A percentile compares a stretch with the other conserved stretches of the same genome.
These are phyloP conservation scores for Phytomonas sp. DNA, from an alignment of 208 protist species.

Conservation along the genomic window DNA sequence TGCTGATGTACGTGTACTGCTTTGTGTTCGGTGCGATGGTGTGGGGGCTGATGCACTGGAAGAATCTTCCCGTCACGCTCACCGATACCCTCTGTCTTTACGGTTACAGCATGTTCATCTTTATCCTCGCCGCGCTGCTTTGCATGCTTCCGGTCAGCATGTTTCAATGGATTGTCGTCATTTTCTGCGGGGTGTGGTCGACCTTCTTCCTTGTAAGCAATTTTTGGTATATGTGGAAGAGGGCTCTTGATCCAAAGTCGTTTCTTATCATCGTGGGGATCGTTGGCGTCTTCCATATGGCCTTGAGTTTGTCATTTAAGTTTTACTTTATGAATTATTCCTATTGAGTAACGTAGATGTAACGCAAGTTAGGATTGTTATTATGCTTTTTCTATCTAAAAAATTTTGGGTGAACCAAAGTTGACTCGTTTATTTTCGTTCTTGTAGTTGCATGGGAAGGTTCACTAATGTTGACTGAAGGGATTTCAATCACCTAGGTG, in stretches of 20 bases:
- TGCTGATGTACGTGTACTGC: constrained; percentile 82
- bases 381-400: constrained; percentile 3
- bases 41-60: constrained; percentile 85
- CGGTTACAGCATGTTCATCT: constrained; percentile 88
- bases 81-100: constrained; percentile 77
- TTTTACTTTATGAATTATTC: constrained; percentile 86
- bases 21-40: constrained; percentile 61
- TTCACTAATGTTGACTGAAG: not conserved
- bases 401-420: not conserved
- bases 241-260: constrained; percentile 47
- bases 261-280: constrained; percentile 54
- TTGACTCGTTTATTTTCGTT: not conserved
- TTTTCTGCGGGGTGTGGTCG: constrained; percentile 67
- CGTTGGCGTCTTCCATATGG: constrained; percentile 58
- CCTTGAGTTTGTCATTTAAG: constrained; percentile 76
- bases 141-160: constrained; percentile 59
- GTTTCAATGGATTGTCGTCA: constrained; percentile 68
- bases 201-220: constrained; percentile 66
- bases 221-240: constrained; percentile 77
- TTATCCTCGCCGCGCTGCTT: constrained; percentile 60
- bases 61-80: constrained; percentile 58
- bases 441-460: not conserved
- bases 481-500: not conserved
- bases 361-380: not conserved
- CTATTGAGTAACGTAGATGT: constrained; percentile 16